These are phyloP conservation scores for Citrus cavaleriei DNA, from an alignment of 345 rosid genomes.

Conservation along the genomic window DNA sequence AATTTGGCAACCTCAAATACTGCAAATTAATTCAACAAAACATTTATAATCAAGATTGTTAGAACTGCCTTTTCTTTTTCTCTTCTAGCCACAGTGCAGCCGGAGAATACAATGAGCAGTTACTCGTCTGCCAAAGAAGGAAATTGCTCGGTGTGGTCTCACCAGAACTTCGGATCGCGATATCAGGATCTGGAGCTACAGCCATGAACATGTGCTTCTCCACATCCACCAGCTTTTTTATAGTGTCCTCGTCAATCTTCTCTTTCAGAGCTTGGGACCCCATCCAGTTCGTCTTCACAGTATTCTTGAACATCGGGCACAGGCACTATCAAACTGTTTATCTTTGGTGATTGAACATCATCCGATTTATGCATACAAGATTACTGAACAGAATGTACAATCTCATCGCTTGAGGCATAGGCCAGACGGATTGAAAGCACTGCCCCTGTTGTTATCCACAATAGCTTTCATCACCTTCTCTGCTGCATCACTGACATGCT, in stretches of 20 bases:
- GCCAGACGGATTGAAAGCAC: conserved; percentile 59
- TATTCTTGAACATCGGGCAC: too few species aligned
- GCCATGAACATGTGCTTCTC: too few species aligned
- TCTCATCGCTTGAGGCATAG: conserved; percentile 61
- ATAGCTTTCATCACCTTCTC: conserved; percentile 60
- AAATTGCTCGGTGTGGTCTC: conserved; percentile 57
- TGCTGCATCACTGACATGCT: conserved; percentile 41
- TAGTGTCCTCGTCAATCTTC: too few species aligned
- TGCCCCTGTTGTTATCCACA: conserved; percentile 25
- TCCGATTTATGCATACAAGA: conserved; percentile 34
- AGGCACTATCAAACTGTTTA: too few species aligned
- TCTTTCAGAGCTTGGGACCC: too few species aligned
- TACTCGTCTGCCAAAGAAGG: conserved; percentile 52
- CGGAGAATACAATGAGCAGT: conserved; percentile 53
- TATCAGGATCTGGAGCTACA: too few species aligned
- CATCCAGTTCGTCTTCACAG: too few species aligned
- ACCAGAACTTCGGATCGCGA: conserved; percentile 23
- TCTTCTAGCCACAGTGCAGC: conserved; percentile 75
- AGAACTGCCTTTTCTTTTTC: conserved; percentile 54
- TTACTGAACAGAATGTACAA: conserved; percentile 56
- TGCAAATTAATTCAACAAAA: background rate
- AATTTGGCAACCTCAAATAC: background rate
- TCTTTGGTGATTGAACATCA: too few species aligned
- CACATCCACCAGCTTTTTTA: too few species aligned
- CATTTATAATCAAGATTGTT: background rate